Evolutionary conservation across 2,329 filamentous ascomycete genomes (phyloP).

Genomic region (Colletotrichum destructivum): DNA sequence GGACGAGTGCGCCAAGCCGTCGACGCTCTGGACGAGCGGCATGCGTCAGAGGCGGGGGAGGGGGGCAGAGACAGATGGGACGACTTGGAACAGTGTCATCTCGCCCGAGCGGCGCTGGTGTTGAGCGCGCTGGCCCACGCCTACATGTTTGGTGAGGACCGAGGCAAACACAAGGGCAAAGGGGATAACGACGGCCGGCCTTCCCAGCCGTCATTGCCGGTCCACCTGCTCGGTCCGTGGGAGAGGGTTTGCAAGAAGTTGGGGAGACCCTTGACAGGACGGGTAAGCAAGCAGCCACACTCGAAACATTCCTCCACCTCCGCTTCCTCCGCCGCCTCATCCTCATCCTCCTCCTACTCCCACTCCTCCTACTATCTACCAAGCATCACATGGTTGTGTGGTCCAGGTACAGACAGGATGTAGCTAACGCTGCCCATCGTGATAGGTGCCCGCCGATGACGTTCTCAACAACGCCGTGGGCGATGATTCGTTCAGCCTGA

Average conservation of each 20-base stretch:
- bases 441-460: conserved; percentile 36
- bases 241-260: conserved; percentile 24
- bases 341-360: no score
- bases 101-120: conserved; percentile 30
- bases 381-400: no score
- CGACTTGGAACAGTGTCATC: conserved; percentile 23
- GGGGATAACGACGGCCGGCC: not conserved
- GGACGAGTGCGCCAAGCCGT: conserved; percentile 32
- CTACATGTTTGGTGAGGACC: conserved; percentile 32
- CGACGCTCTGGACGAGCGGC: conserved; percentile 14
- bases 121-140: conserved; percentile 36
- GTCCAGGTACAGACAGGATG: no score
- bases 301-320: no score
- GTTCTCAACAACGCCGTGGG: conserved; percentile 38
- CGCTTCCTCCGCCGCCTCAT: no score
- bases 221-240: conserved; percentile 25
- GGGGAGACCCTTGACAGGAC: conserved; percentile 29
- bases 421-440: conserved; percentile 1
- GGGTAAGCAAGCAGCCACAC: conserved; percentile 18
- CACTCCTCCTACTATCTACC: no score
- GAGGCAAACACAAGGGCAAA: conserved; percentile 4
- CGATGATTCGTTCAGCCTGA: conserved; percentile 22
- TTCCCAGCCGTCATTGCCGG: conserved; percentile 10
- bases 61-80: conserved; percentile 6
- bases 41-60: not conserved